A percentile compares a stretch with the other conserved stretches of the same genome.
Evolutionary conservation across 352 stramenopile species (phyloP).

Genomic region (Phytophthora cactorum): DNA sequence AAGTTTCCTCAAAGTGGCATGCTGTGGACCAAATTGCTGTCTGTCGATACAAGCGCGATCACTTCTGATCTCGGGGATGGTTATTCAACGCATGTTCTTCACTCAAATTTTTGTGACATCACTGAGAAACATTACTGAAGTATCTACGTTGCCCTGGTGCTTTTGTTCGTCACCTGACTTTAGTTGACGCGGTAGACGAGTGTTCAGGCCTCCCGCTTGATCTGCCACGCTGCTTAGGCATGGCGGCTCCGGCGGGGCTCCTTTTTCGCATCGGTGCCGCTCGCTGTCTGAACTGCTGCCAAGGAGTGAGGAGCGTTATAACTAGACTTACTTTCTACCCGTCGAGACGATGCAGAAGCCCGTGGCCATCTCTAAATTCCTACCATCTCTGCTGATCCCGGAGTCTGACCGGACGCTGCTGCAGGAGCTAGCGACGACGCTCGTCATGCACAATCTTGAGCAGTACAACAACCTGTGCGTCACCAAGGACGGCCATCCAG

Average conservation of each 20-base stretch:
- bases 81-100: too few species aligned
- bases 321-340: neutral
- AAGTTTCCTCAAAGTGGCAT: too few species aligned
- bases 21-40: too few species aligned
- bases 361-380: slow-evolving; percentile 33
- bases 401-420: slow-evolving; percentile 32
- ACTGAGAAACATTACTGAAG: too few species aligned
- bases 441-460: slow-evolving; percentile 39
- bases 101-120: too few species aligned
- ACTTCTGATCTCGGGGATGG: too few species aligned
- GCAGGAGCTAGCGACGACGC: slow-evolving; percentile 29
- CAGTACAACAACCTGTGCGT: slow-evolving; percentile 38
- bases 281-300: neutral
- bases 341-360: slow-evolving; percentile 32
- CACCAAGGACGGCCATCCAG: slow-evolving; percentile 36
- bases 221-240: slow-evolving; percentile 15
- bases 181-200: neutral
- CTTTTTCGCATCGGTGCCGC: neutral
- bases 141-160: too few species aligned
- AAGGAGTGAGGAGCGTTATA: neutral
- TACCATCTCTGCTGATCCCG: slow-evolving; percentile 36
- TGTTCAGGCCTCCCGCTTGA: slow-evolving; percentile 18
- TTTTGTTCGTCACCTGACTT: neutral
- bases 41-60: too few species aligned
- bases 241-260: neutral